Evolutionary conservation across 106 monocot species (phyloP).

Genomic region (Acorus gramineus): DNA sequence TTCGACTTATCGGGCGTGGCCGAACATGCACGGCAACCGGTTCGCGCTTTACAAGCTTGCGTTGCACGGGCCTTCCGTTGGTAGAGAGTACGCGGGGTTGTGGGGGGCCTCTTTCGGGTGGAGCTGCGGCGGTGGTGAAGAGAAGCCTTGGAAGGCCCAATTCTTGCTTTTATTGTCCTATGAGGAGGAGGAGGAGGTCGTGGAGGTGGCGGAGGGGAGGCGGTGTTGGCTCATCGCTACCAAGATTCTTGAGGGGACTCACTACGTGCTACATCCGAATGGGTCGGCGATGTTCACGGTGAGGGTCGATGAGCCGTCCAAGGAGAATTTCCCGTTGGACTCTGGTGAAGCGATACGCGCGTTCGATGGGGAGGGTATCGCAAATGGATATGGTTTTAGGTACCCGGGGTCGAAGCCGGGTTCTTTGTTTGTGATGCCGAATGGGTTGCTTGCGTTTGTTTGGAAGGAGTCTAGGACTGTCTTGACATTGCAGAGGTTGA

Average conservation of each 20-base stretch:
- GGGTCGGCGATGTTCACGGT: conserved; percentile 86
- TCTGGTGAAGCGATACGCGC: conserved; percentile 32
- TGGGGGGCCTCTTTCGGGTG: conserved; percentile 91
- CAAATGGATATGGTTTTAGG: conserved; percentile 78
- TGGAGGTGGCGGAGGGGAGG: neutral
- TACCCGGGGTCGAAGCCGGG: conserved; percentile 84
- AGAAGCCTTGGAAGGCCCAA: conserved; percentile 59
- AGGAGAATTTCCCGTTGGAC: conserved; percentile 70
- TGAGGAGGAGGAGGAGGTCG: conserved; percentile 34
- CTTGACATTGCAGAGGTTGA: conserved; percentile 55
- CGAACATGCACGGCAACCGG: conserved; percentile 68
- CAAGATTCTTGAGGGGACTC: conserved; percentile 80
- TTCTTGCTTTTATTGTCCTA: conserved; percentile 72
- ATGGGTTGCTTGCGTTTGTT: conserved; percentile 70
- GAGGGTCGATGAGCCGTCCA: conserved; percentile 34
- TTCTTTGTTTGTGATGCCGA: conserved; percentile 53
- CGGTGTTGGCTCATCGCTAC: conserved; percentile 40
- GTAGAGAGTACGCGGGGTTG: conserved; percentile 51
- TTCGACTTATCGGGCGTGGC: conserved; percentile 63
- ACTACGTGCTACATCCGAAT: conserved; percentile 89
- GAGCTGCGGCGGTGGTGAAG: conserved; percentile 41
- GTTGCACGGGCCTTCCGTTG: conserved; percentile 18
- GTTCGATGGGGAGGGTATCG: conserved; percentile 64
- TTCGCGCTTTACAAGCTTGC: conserved; percentile 79
- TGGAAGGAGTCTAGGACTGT: conserved; percentile 69